Evolutionary conservation across 495 filamentous ascomycete genomes (phyloP).

Genomic region (Penicillium herquei): DNA sequence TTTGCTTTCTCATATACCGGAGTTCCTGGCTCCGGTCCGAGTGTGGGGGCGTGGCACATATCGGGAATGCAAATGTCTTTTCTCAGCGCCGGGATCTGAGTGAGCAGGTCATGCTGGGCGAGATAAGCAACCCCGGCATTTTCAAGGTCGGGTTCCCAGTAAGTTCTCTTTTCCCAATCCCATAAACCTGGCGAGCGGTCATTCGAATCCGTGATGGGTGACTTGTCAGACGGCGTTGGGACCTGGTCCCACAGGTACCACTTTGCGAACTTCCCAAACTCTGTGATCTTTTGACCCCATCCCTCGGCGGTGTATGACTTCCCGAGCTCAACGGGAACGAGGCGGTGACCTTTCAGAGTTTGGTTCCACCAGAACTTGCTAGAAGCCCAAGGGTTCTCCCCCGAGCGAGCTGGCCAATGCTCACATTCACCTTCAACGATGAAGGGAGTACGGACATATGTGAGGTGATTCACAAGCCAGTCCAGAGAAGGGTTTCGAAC

Average conservation of each 20-base stretch:
- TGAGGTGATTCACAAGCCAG: slow-evolving; percentile 45
- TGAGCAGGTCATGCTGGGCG: slow-evolving; percentile 84
- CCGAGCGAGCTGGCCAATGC: slow-evolving; percentile 74
- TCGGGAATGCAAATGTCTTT: slow-evolving; percentile 80
- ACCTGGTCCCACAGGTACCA: too few relatives aligned
- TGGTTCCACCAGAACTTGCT: slow-evolving; percentile 70
- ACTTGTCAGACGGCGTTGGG: too few relatives aligned
- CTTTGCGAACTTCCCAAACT: slow-evolving; percentile 64
- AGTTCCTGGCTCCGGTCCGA: slow-evolving; percentile 42
- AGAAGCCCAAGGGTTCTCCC: slow-evolving; percentile 58
- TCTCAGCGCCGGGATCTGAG: slow-evolving; percentile 75
- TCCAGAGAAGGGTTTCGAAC: slow-evolving; percentile 51
- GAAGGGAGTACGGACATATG: slow-evolving; percentile 54
- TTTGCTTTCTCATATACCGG: slow-evolving; percentile 48
- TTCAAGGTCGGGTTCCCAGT: too few relatives aligned
- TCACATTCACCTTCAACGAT: slow-evolving; percentile 63
- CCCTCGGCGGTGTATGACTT: slow-evolving; percentile 80
- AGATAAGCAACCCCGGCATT: slow-evolving; percentile 63
- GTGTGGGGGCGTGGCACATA: slow-evolving; percentile 73
- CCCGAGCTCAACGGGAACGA: slow-evolving; percentile 89
- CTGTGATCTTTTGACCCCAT: slow-evolving; percentile 83
- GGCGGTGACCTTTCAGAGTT: slow-evolving; percentile 73
- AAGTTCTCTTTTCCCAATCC: slow-evolving; percentile 19
- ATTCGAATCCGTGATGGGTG: too few relatives aligned
- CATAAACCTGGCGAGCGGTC: slow-evolving; percentile 53